phyloP scores from a whole-genome alignment of 768 basidiomycete species.

The Xanthoconium purpureum region DNA sequence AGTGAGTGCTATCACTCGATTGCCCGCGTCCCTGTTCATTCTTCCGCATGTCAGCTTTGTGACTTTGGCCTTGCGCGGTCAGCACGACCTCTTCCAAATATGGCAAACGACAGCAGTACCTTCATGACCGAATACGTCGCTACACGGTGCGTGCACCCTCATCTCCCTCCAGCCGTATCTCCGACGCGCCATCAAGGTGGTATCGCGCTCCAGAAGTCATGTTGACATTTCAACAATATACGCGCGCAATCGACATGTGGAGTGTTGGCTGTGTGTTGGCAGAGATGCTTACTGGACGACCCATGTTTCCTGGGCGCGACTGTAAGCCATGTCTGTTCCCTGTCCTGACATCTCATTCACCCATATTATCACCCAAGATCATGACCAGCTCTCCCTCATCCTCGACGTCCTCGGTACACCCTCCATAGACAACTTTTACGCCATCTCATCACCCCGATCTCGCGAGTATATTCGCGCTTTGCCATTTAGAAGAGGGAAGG shows the following conservation, averaged over 20 bases:
- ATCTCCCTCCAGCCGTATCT: background rate
- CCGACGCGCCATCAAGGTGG: constrained; percentile 54
- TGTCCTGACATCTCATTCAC: too few species aligned
- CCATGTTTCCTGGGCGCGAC: constrained; percentile 93
- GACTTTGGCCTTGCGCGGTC: constrained; percentile 88
- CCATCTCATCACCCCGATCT: constrained; percentile 75
- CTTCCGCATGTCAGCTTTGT: constrained; percentile 50
- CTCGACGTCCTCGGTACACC: constrained; percentile 92
- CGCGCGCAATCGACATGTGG: constrained; percentile 84
- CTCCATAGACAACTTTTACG: constrained; percentile 91
- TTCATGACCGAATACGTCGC: constrained; percentile 96
- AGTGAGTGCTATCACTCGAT: constrained; percentile 40
- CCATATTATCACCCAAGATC: constrained; percentile 44
- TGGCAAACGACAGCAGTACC: constrained; percentile 71
- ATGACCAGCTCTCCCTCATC: constrained; percentile 90
- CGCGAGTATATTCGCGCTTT: constrained; percentile 87
- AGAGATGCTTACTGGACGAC: constrained; percentile 89
- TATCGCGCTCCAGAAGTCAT: constrained; percentile 98
- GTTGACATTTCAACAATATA: constrained; percentile 97
- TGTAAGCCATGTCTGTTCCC: constrained; percentile 41
- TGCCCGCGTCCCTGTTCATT: constrained; percentile 1
- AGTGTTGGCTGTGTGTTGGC: constrained; percentile 84
- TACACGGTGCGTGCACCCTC: constrained; percentile 55
- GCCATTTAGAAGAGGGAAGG: constrained; percentile 79
- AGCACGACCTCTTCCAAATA: constrained; percentile 68